Percentiles rank a stretch among this genome's conserved stretches.
phyloP scores from a whole-genome alignment of 2,329 filamentous ascomycete species.

The Fusarium camptoceras region DNA sequence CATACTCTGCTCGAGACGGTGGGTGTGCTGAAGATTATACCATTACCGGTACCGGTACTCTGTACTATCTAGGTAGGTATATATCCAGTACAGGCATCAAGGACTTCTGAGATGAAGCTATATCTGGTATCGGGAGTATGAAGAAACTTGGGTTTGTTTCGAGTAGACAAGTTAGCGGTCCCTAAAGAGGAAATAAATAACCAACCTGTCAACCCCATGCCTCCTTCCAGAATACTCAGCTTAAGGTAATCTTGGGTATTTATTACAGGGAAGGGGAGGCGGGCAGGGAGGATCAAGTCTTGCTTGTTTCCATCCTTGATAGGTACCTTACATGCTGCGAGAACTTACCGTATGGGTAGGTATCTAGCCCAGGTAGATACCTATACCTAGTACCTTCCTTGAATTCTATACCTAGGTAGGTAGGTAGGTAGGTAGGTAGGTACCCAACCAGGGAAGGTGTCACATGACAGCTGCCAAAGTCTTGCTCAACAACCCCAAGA shows the following conservation, averaged over 20 bases:
- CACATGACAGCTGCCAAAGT: conserved; percentile 24
- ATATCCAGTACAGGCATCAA: background rate
- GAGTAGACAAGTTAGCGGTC: background rate
- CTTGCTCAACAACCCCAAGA: background rate
- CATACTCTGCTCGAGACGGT: background rate
- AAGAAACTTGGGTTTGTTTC: conserved; percentile 1
- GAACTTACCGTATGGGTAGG: background rate
- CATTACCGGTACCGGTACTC: background rate
- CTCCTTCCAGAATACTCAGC: conserved; percentile 30
- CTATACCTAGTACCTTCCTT: too few species aligned
- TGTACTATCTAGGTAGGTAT: background rate
- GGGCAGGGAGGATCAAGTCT: background rate
- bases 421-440: too few species aligned
- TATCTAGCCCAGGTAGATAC: too few species aligned
- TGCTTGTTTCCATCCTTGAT: background rate
- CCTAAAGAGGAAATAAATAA: conserved; percentile 20
- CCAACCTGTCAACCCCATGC: conserved; percentile 1
- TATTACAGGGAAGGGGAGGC: background rate
- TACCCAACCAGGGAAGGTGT: background rate
- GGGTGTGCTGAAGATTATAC: conserved; percentile 11
- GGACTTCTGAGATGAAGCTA: background rate
- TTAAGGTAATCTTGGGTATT: background rate
- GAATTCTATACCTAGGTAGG: too few species aligned
- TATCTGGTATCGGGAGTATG: background rate
- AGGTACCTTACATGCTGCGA: too few species aligned